Conservation (phyloP, 2,329 filamentous ascomycete species). For the Alternaria gansuensis region DNA sequence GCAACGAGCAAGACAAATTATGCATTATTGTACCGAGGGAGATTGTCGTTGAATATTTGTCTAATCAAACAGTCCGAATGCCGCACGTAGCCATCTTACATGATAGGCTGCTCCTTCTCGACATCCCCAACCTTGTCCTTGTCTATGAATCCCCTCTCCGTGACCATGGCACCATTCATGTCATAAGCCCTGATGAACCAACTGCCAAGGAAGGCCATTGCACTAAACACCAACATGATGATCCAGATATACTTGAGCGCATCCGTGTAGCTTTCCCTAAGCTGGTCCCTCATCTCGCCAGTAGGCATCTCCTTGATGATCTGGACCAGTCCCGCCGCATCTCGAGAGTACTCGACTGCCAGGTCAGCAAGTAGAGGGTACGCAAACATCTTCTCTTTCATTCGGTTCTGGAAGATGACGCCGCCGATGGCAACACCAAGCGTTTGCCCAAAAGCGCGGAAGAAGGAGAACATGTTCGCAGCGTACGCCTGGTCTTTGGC, state of each 20-base stretch:
- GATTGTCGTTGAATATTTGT: background rate
- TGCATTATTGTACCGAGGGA: background rate
- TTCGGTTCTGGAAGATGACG: constrained; percentile 74
- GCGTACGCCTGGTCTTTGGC: constrained; percentile 68
- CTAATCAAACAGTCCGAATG: constrained; percentile 5
- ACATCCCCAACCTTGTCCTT: constrained; percentile 43
- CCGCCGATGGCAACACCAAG: constrained; percentile 73
- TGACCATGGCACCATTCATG: constrained; percentile 60
- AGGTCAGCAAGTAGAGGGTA: constrained; percentile 60
- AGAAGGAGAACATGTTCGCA: constrained; percentile 72
- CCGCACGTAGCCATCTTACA: background rate
- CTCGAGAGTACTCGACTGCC: constrained; percentile 62
- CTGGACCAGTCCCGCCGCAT: constrained; percentile 67
- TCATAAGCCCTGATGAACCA: constrained; percentile 60
- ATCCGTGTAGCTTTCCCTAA: constrained; percentile 61
- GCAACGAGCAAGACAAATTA: background rate
- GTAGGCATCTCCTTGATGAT: constrained; percentile 65
- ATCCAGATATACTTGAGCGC: constrained; percentile 65
- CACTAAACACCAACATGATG: constrained; percentile 64
- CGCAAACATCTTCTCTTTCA: constrained; percentile 61
- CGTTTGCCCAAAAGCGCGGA: constrained; percentile 70
- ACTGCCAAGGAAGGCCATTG: constrained; percentile 61
- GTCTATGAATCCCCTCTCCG: constrained; percentile 59
- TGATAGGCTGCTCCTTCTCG: constrained; percentile 25
- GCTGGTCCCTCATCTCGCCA: constrained; percentile 56